Percentiles rank a stretch among this genome's conserved stretches.
Evolutionary conservation across 352 stramenopile genomes (phyloP).

Genomic region (Phytophthora capsici): DNA sequence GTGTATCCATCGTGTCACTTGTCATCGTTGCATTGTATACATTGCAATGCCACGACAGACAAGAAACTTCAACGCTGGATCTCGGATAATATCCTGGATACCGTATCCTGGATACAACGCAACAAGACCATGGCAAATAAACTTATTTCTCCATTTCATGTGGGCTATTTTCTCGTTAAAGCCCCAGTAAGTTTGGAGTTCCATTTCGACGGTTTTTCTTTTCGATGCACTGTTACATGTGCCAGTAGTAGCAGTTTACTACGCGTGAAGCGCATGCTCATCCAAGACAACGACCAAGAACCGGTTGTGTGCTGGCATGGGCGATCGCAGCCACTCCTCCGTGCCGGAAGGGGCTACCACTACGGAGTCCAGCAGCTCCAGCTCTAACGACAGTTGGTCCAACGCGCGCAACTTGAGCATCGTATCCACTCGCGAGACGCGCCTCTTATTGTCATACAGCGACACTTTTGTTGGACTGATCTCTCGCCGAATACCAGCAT

Average conservation of each 20-base stretch:
- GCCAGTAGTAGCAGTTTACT: background rate
- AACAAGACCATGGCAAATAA: background rate
- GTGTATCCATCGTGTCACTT: conserved; percentile 23
- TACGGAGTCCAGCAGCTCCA: conserved; percentile 16
- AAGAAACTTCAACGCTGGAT: background rate
- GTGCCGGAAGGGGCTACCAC: background rate
- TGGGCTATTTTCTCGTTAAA: conserved; percentile 9
- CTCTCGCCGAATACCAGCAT: conserved; percentile 2
- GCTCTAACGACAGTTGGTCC: conserved; percentile 41
- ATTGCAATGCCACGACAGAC: conserved; percentile 9
- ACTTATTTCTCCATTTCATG: background rate
- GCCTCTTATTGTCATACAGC: conserved; percentile 50
- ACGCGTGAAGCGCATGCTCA: conserved; percentile 20
- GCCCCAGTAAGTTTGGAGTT: conserved; percentile 14
- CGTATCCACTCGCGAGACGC: conserved; percentile 44
- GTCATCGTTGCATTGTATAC: background rate
- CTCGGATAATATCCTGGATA: too few relatives aligned
- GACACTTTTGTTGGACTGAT: conserved; percentile 40
- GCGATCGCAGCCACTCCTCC: conserved; percentile 33
- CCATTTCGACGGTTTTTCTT: background rate
- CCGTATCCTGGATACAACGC: too few relatives aligned
- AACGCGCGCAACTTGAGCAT: conserved; percentile 34
- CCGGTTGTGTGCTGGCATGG: conserved; percentile 39
- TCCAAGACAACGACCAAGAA: conserved; percentile 40
- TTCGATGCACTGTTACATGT: background rate